phyloP scores from a whole-genome alignment of 345 rosid species.

The Eucalyptus fibrosa region DNA sequence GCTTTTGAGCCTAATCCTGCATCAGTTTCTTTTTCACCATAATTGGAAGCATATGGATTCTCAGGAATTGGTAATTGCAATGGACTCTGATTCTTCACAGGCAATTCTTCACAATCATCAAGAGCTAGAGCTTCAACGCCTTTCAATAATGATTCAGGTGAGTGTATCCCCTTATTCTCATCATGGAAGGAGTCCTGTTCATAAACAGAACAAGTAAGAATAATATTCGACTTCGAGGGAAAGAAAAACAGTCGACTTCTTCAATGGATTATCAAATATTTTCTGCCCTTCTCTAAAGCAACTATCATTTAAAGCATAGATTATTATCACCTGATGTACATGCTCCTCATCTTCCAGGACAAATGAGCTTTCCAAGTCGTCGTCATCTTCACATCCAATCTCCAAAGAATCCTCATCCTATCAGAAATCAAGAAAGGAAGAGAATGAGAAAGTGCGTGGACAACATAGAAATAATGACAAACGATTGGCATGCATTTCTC shows the following conservation, averaged over 20 bases:
- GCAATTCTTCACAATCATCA: constrained; percentile 19
- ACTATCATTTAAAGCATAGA: not conserved
- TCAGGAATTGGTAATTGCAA: constrained; percentile 7
- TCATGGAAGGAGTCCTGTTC: not conserved
- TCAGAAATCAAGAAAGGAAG: not conserved
- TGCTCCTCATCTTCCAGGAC: not conserved
- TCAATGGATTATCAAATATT: not conserved
- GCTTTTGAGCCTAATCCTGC: not conserved
- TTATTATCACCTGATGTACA: not conserved
- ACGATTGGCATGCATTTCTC: not conserved
- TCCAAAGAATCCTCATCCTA: not conserved
- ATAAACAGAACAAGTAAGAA: not conserved
- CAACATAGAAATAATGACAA: not conserved
- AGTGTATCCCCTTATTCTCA: constrained; percentile 9
- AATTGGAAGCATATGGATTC: not conserved
- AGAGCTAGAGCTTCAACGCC: constrained; percentile 16
- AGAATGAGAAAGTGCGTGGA: not conserved
- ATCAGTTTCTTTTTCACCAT: not conserved
- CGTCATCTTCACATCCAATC: not conserved
- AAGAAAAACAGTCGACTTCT: not conserved
- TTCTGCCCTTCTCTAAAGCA: not conserved
- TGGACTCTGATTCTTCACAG: constrained; percentile 10
- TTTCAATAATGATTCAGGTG: constrained; percentile 23
- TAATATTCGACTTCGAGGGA: not conserved
- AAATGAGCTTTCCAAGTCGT: not conserved